Conservation (phyloP, 306 rosid genomes). For the Lathyrus tuberosus region DNA sequence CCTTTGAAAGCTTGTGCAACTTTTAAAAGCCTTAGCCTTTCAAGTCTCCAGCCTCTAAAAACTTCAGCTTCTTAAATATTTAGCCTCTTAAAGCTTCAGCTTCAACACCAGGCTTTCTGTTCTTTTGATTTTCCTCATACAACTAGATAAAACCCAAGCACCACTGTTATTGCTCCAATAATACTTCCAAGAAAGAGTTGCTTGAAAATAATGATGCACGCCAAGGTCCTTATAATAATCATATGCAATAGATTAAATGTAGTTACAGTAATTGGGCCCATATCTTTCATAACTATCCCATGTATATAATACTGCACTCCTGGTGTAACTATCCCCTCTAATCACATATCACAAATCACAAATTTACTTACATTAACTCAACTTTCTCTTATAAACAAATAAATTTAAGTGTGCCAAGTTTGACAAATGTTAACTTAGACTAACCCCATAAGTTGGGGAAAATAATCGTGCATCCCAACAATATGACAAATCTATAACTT, state of each 20-base stretch:
- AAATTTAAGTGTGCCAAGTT: too few species aligned
- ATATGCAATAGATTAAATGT: slow-evolving; percentile 76
- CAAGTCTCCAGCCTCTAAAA: too few species aligned
- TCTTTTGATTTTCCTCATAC: too few species aligned
- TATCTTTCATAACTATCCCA: slow-evolving; percentile 60
- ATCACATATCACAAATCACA: too few species aligned
- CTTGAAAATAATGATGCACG: slow-evolving; percentile 60
- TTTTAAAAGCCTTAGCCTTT: too few species aligned
- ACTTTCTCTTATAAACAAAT: too few species aligned
- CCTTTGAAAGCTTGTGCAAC: too few species aligned
- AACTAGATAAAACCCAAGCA: slow-evolving; percentile 46
- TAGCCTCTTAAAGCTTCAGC: too few species aligned
- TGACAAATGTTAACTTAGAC: not conserved
- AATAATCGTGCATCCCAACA: slow-evolving; percentile 62
- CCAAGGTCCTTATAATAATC: slow-evolving; percentile 61
- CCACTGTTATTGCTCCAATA: slow-evolving; percentile 46
- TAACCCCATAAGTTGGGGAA: slow-evolving; percentile 66
- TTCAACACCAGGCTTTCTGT: not conserved
- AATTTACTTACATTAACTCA: too few species aligned
- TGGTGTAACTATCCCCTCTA: slow-evolving; percentile 64
- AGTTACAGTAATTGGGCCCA: slow-evolving; percentile 82
- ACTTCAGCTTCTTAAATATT: too few species aligned
- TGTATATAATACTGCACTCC: slow-evolving; percentile 75
- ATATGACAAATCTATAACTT: too few species aligned
- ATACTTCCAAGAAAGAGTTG: slow-evolving; percentile 66